A percentile compares a stretch with the other conserved stretches of the same genome.
These are phyloP conservation scores for Linum tenue DNA, from an alignment of 345 rosid species.

Conservation along the genomic window DNA sequence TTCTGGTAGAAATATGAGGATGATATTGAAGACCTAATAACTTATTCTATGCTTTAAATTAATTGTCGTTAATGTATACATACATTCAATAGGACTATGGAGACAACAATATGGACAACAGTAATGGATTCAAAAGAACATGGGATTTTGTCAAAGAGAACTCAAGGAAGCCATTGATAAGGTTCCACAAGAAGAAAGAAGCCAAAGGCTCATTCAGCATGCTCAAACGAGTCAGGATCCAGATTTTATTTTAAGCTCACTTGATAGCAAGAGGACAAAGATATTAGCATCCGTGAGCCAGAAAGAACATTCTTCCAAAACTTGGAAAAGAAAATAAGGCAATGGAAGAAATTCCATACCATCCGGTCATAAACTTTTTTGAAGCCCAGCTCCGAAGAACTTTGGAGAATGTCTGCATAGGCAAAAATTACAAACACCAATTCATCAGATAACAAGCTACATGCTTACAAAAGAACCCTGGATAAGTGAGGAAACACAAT, in stretches of 20 bases:
- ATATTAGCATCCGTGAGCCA: not conserved
- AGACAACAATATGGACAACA: too few species aligned
- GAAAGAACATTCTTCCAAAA: not conserved
- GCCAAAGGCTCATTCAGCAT: not conserved
- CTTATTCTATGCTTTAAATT: not conserved
- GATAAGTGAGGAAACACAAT: too few species aligned
- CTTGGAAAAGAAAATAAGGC: constrained; percentile 4
- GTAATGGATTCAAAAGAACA: too few species aligned
- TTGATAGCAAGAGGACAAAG: not conserved
- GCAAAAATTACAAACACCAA: constrained; percentile 4
- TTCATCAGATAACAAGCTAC: too few species aligned
- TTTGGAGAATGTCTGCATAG: constrained; percentile 73
- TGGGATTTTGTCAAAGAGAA: not conserved
- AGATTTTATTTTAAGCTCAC: not conserved
- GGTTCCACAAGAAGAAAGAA: not conserved
- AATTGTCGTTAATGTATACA: not conserved
- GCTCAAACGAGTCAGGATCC: not conserved
- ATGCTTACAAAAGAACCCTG: too few species aligned
- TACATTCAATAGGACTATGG: not conserved
- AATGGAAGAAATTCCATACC: constrained; percentile 29
- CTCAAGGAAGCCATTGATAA: not conserved
- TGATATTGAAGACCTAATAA: not conserved
- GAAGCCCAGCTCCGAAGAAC: constrained; percentile 97
- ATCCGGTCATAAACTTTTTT: constrained; percentile 98
- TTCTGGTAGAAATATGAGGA: not conserved